Evolutionary conservation across 306 rosid genomes (phyloP), one percentile per base, ranked within the genome.

Genomic region (Crotalaria pallida): DNA sequence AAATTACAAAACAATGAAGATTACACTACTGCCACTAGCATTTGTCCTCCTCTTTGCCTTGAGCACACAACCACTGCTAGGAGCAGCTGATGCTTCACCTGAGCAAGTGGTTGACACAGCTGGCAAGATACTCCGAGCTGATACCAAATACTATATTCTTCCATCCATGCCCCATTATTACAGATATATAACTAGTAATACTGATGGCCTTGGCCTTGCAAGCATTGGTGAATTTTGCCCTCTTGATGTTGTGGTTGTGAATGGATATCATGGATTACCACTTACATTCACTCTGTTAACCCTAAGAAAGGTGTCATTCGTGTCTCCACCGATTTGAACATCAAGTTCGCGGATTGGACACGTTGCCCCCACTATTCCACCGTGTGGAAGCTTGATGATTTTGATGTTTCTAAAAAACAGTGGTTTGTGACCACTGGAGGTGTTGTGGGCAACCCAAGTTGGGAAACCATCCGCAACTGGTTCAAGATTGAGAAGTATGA

Each of bases 61-160:
- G 9, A n/a, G n/a, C 51, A 29, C 51, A 2, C 17, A 75, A 13
- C 52, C 59, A 66, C 60, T 15, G 7, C 45, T 15, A 1, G 65
- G 56, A 23, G 55, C 73, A 31, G 77, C 68, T 6, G 26, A 47
- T 22, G 13, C 76, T 34, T 41, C 48, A n/a, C 73, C 64, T 0
- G 62, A 61, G 10, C 55, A 71, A 11, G 88, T 86, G 67, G 74
- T 75, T 34, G 90, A 83, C 72, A 53, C 45, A 65, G 55, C 57
- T 21, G 73, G 79, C 1, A 74, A 74, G 40, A 74, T 12, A 12
- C 41, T 74, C 7, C 74, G 24, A 50, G 61, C 56, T 5, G 48
- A 17, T 10, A 5, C 67, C 75, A 0, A 45, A 43, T 41, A 24
- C 75, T 0, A 4, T 18, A 17, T 10, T n/a, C n/a, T n/a, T n/a